Conservation (phyloP, 2,329 filamentous ascomycete species). For the Aspergillus glaucus region DNA sequence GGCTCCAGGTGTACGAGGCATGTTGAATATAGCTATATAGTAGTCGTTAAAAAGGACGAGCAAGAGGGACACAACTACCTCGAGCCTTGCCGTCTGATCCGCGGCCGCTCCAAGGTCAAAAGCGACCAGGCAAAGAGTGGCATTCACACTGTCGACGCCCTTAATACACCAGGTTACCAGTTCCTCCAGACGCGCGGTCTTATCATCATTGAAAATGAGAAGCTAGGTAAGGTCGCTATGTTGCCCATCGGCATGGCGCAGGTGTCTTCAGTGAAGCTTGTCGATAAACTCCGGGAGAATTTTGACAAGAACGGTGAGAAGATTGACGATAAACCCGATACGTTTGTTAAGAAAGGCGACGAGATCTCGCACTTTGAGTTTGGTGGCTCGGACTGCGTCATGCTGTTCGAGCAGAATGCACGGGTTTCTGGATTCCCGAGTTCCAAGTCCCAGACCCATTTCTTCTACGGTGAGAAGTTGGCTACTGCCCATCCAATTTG, state of each 20-base stretch:
- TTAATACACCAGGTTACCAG: conserved; percentile 36
- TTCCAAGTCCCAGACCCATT: not conserved
- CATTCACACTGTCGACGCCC: conserved; percentile 2
- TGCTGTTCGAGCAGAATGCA: conserved; percentile 27
- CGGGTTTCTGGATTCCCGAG: not conserved
- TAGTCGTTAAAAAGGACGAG: conserved; percentile 7
- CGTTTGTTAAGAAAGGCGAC: conserved; percentile 33
- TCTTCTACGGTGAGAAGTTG: conserved; percentile 1
- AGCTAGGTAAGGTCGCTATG: conserved; percentile 35
- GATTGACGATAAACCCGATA: conserved; percentile 2
- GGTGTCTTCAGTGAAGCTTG: conserved; percentile 33
- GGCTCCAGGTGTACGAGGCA: no score
- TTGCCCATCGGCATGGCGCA: conserved; percentile 42
- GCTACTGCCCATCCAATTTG: not conserved
- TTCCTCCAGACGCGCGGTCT: conserved; percentile 36
- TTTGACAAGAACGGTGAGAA: no score
- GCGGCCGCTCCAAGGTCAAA: not conserved
- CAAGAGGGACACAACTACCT: not conserved
- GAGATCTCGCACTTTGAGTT: conserved; percentile 41
- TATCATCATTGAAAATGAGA: conserved; percentile 33
- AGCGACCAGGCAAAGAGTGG: conserved; percentile 15
- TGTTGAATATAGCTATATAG: no score
- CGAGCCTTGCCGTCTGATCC: not conserved
- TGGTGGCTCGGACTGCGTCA: conserved; percentile 39
- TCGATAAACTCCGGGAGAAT: conserved; percentile 12